These are phyloP conservation scores for Metschnikowia shivogae DNA, from an alignment of 805 yeast genomes.

Conservation along the genomic window DNA sequence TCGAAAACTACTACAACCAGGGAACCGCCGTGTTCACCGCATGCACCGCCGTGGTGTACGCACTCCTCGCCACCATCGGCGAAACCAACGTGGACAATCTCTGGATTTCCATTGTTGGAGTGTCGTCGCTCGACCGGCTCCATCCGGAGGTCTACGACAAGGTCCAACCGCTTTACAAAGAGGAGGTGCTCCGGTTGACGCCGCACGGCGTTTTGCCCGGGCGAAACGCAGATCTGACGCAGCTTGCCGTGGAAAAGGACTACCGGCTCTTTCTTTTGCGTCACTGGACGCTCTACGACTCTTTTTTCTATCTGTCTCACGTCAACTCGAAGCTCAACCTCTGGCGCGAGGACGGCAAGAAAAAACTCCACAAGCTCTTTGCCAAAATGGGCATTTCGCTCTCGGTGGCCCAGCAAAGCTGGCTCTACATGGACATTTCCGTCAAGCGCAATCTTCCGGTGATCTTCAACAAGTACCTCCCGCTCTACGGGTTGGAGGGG, in stretches of 20 bases:
- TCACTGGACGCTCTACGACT: slow-evolving; percentile 90
- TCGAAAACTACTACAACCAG: slow-evolving; percentile 76
- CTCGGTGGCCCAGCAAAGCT: slow-evolving; percentile 82
- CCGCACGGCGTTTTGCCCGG: slow-evolving; percentile 32
- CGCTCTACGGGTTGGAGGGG: slow-evolving; percentile 76
- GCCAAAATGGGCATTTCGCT: slow-evolving; percentile 95
- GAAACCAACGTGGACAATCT: slow-evolving; percentile 66
- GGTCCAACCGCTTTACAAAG: slow-evolving; percentile 68
- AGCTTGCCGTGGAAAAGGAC: slow-evolving; percentile 71
- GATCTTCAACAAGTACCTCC: slow-evolving; percentile 66
- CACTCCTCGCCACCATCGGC: slow-evolving; percentile 75
- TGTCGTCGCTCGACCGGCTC: slow-evolving; percentile 70
- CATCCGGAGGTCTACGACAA: slow-evolving; percentile 72
- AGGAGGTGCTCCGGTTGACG: slow-evolving; percentile 73
- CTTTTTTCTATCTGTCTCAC: slow-evolving; percentile 86
- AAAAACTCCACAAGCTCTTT: slow-evolving; percentile 80
- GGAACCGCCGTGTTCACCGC: slow-evolving; percentile 80
- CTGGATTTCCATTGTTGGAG: slow-evolving; percentile 89
- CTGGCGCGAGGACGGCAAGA: slow-evolving; percentile 91
- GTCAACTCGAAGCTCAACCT: slow-evolving; percentile 81
- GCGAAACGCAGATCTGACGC: slow-evolving; percentile 38
- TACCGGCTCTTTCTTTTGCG: slow-evolving; percentile 80
- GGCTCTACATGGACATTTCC: slow-evolving; percentile 84
- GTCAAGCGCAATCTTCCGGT: slow-evolving; percentile 69
- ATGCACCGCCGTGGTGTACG: slow-evolving; percentile 72